These are phyloP conservation scores for Neopestalotiopsis sp. DNA, from an alignment of 2,329 filamentous ascomycete genomes.

Conservation along the genomic window DNA sequence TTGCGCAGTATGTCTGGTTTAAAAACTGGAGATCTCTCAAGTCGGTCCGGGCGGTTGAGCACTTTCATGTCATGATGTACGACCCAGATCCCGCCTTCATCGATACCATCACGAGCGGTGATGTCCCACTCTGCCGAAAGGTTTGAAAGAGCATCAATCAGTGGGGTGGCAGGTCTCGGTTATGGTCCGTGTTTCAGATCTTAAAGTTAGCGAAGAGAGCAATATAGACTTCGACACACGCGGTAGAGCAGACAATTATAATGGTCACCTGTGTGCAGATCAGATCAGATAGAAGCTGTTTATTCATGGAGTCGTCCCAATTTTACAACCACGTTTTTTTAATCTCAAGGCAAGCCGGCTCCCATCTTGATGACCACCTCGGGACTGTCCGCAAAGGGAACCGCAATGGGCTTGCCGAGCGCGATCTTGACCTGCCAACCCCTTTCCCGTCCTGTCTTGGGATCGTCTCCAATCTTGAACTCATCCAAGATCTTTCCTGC, in stretches of 20 bases:
- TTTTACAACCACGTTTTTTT: constrained; percentile 18
- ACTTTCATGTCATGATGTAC: constrained; percentile 93
- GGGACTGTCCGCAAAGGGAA: constrained; percentile 74
- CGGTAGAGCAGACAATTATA: background rate
- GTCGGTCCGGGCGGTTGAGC: constrained; percentile 85
- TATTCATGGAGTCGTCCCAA: background rate
- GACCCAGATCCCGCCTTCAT: constrained; percentile 75
- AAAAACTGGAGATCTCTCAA: constrained; percentile 89
- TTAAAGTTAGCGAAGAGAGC: constrained; percentile 1
- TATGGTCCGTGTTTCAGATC: background rate
- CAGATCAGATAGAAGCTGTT: background rate
- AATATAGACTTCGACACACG: constrained; percentile 27
- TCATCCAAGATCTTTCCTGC: constrained; percentile 51
- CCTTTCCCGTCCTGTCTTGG: constrained; percentile 42
- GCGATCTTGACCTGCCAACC: constrained; percentile 62
- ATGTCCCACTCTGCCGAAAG: constrained; percentile 67
- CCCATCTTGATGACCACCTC: constrained; percentile 62
- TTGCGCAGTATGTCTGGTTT: constrained; percentile 68
- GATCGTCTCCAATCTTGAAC: constrained; percentile 38
- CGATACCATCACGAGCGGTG: constrained; percentile 71
- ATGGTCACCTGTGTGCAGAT: background rate
- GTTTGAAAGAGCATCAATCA: constrained; percentile 22
- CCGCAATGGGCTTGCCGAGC: constrained; percentile 75
- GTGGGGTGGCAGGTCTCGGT: background rate
- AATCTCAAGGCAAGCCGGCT: constrained; percentile 28